Evolutionary conservation across 768 basidiomycete genomes (phyloP).

Genomic region (Phaffia tasmanica): DNA sequence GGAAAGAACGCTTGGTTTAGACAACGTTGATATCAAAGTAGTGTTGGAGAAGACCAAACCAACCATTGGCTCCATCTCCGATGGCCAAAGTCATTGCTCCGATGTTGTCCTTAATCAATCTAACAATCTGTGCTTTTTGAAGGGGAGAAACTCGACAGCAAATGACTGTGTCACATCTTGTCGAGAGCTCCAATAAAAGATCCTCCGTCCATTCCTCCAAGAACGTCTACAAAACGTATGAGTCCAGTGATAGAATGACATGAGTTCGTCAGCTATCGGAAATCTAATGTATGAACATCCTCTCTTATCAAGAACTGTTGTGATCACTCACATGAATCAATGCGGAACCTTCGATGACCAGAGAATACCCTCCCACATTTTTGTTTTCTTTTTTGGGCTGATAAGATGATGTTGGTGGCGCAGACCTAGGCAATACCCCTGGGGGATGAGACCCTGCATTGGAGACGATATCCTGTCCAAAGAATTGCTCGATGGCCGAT

Average conservation of each 20-base stretch:
- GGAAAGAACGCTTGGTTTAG: background rate
- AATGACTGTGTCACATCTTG: slow-evolving; percentile 94
- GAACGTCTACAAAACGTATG: too few relatives aligned
- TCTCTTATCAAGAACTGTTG: slow-evolving; percentile 82
- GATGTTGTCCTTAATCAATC: slow-evolving; percentile 91
- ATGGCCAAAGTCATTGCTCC: slow-evolving; percentile 83
- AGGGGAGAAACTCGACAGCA: slow-evolving; percentile 66
- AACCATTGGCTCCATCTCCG: slow-evolving; percentile 78
- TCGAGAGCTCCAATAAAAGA: slow-evolving; percentile 80
- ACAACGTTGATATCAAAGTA: background rate
- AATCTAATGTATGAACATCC: slow-evolving; percentile 72
- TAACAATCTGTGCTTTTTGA: slow-evolving; percentile 32
- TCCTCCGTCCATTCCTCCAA: slow-evolving; percentile 39
- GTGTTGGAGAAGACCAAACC: too few relatives aligned
- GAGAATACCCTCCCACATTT: slow-evolving; percentile 62
- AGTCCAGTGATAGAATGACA: too few relatives aligned
- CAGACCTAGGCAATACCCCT: too few relatives aligned
- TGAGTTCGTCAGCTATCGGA: slow-evolving; percentile 59
- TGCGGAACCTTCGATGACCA: slow-evolving; percentile 84
- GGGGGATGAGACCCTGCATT: slow-evolving; percentile 52
- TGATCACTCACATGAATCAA: slow-evolving; percentile 49
- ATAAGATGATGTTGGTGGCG: too few relatives aligned
- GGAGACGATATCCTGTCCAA: slow-evolving; percentile 3
- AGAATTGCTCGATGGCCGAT: slow-evolving; percentile 1
- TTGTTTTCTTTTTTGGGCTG: too few relatives aligned